Base-by-base conservation (phyloP, 2,329 filamentous ascomycete species). In the Venturia nashicola region DNA sequence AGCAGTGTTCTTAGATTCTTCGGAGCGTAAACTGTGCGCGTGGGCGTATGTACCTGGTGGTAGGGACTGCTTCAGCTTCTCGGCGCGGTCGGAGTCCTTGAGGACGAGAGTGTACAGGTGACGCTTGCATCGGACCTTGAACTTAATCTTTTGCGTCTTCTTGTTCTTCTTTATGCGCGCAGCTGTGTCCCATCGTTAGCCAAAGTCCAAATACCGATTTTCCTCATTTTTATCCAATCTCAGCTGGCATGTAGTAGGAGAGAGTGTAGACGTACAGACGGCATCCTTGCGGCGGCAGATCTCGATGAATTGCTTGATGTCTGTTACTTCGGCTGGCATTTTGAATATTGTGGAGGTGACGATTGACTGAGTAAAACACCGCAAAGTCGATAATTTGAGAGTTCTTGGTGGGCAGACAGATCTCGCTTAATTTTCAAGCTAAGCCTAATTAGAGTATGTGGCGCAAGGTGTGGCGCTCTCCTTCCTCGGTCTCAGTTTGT, bases 271-370 rank as follows among this genome's bases (percentile, higher is more conserved):
- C 91, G 76, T 90, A 99, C 94, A 96, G 78, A 90, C 95, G 79
- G 94, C 94, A 87, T 99, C 95, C 86, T 96, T 96, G 80, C 94
- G 90, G 82, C 93, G 89, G 88, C 90, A 96, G 86, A 99, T 96
- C 89, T 97, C 94, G 81, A 99, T 96, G 90, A 99, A 99, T 86
- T 96, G 79, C 78, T 99, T 97, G 86, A 97, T 97, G 79, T 97
- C 94, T 78, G 87, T 90, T 80, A 97, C 89, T 90, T 97, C 91
- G 77, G 86, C 85, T 87, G 94, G 93, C 94, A 99, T 99, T 83
- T 96, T 90, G 81, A 82, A 63, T 66, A 78, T 71, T 76, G 68
- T 67, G 69, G 55, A 68, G 67, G 67, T 61, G 65, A 65, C 48
- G 9, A 55, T 57, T 36, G 27, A 36, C 4, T 18, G 6, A 11